Base-by-base conservation (phyloP, 805 yeast genomes). In the Candida cerambycidarum region DNA sequence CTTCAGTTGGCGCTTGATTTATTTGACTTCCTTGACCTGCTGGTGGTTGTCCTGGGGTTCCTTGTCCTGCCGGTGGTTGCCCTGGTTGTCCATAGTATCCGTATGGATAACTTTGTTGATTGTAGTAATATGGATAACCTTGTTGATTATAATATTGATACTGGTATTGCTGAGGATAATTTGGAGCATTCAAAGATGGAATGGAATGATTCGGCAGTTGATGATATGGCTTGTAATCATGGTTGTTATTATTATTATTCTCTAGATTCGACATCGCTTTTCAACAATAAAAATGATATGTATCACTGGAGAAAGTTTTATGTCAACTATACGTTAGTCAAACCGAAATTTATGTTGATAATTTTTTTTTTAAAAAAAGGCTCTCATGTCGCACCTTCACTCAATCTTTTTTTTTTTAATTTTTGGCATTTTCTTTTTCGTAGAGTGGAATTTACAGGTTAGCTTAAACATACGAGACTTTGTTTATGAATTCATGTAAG, bases 141-240 rank as follows among this genome's bases (percentile, higher is more conserved):
- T 41, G 47, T 38, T 47, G 51, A 30, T 46, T 46, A 29, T 49
- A 46, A 25, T 46, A 49, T 14, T 44, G 49, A 23, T 49, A 44
- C 45, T 55, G 44, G 39, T 55, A 54, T 47, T 59, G 73, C 32
- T 44, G 49, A 32, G 32, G 32, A 29, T 39, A 32, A 27, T 25
- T 34, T 15, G 37, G 37, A 2, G 39, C 18, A 28, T 44, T 44
- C 12, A 44, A 30, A 7, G 40, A 37, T 5, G 48, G 48, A 28
- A 44, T 44, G 10, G 45, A 28, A 29, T 41, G 45, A n/a, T 28
- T 38, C 2, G 45, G 48, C 21, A 33, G 19, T 32, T 42, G 48
- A 21, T 41, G 44, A n/a, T 41, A 35, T 5, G 31, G 32, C n/a
- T 41, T 41, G 23, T 41, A 41, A 16, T 29, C 40, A 25, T 23